Conservation (phyloP, 169 alveolate species). For the Plasmodium relictum region DNA sequence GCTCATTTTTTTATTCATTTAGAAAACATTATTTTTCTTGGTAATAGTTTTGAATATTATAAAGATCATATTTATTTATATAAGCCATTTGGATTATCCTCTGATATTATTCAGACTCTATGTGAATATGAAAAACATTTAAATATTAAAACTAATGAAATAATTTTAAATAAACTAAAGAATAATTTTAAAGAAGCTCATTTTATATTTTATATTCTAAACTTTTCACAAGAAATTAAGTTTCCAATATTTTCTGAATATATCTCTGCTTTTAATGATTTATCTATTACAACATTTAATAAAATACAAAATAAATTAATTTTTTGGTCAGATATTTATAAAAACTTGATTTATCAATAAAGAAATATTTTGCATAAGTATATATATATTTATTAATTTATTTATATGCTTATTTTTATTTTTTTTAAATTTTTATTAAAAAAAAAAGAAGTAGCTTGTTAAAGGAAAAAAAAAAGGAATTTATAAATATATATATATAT, state of each 20-base stretch:
- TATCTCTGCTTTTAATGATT: slow-evolving; percentile 28
- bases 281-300: slow-evolving; percentile 24
- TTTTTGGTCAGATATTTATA: slow-evolving; percentile 26
- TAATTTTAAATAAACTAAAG: neutral
- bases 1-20: slow-evolving; percentile 23
- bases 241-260: slow-evolving; percentile 59
- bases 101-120: slow-evolving; percentile 20
- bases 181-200: slow-evolving; percentile 26
- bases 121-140: neutral
- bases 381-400: neutral
- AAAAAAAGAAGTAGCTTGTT: no score
- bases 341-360: neutral
- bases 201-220: slow-evolving; percentile 45
- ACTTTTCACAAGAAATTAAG: slow-evolving; percentile 20
- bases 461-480: no score
- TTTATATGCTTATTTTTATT: neutral
- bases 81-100: slow-evolving; percentile 57
- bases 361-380: neutral
- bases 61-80: slow-evolving; percentile 27
- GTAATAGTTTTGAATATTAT: slow-evolving; percentile 59
- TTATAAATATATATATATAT: no score
- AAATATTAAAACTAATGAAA: neutral
- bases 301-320: slow-evolving; percentile 12
- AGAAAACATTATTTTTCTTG: slow-evolving; percentile 37
- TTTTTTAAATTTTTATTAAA: neutral